Evolutionary conservation across 1,284 basidiomycete genomes (phyloP).

Genomic region (Marasmius sp.): DNA sequence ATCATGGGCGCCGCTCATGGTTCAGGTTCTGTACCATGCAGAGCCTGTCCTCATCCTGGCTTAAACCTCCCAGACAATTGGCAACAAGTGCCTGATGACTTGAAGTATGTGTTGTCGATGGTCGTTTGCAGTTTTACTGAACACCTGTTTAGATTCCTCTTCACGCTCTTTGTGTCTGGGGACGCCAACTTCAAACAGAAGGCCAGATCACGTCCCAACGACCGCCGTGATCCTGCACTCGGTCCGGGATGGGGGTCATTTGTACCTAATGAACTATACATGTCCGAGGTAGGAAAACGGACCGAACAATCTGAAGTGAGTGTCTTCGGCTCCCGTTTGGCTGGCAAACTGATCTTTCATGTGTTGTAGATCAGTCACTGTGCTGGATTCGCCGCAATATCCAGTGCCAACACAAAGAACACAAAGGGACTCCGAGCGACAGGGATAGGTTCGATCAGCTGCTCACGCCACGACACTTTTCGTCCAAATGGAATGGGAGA

Average conservation of each 20-base stretch:
- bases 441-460: conserved; percentile 12
- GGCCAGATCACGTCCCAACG: conserved; percentile 15
- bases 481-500: conserved; percentile 7
- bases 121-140: too few species aligned
- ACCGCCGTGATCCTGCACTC: conserved; percentile 22
- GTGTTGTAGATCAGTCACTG: conserved; percentile 7
- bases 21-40: conserved; percentile 11
- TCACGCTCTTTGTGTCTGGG: conserved; percentile 19
- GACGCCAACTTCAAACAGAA: conserved; percentile 32
- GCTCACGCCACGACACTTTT: conserved; percentile 9
- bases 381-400: conserved; percentile 7
- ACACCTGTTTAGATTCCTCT: conserved; percentile 27
- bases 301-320: too few species aligned
- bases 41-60: conserved; percentile 18
- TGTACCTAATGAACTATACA: conserved; percentile 21
- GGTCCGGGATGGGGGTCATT: conserved; percentile 26
- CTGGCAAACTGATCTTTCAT: too few species aligned
- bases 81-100: conserved; percentile 7
- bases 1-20: conserved; percentile 9
- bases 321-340: too few species aligned
- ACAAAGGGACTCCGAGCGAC: conserved; percentile 10
- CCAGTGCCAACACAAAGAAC: conserved; percentile 2
- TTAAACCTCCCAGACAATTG: conserved; percentile 14
- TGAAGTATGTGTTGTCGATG: too few species aligned
- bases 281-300: conserved; percentile 14